A percentile compares a stretch with the other conserved stretches of the same genome.
These are phyloP conservation scores for Haberlea rhodopensis DNA, from an alignment of 257 asterid genomes.

Conservation along the genomic window DNA sequence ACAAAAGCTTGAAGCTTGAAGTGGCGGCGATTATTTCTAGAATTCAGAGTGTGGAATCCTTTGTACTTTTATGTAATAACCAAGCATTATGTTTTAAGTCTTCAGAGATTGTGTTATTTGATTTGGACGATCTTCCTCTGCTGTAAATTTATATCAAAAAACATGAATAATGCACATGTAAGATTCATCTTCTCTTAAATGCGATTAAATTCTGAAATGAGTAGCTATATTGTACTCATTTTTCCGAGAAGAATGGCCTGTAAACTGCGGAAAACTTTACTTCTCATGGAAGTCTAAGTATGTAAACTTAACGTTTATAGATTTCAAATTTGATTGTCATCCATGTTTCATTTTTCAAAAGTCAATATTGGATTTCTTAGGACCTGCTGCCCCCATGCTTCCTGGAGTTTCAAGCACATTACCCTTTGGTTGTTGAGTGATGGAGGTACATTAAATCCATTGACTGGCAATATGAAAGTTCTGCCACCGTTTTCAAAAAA, in stretches of 20 bases:
- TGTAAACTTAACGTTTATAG: not conserved
- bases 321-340: not conserved
- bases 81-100: too few relatives aligned
- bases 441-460: slow-evolving; percentile 47
- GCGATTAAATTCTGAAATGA: not conserved
- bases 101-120: not conserved
- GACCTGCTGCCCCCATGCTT: slow-evolving; percentile 38
- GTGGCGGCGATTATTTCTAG: not conserved
- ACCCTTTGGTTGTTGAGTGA: slow-evolving; percentile 41
- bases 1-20: slow-evolving; percentile 7
- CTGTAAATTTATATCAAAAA: too few relatives aligned
- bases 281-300: not conserved
- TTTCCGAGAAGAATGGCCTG: not conserved
- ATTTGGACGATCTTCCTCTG: not conserved
- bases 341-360: not conserved
- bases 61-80: not conserved
- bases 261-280: not conserved
- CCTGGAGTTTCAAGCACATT: slow-evolving; percentile 43
- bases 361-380: slow-evolving; percentile 35
- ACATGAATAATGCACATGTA: not conserved
- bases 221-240: not conserved
- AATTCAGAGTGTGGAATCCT: not conserved
- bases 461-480: slow-evolving; percentile 47
- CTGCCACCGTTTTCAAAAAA: slow-evolving; percentile 80
- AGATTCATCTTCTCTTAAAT: not conserved